Base-by-base conservation (phyloP, 2,329 filamentous ascomycete species). In the Metarhizium brunneum region DNA sequence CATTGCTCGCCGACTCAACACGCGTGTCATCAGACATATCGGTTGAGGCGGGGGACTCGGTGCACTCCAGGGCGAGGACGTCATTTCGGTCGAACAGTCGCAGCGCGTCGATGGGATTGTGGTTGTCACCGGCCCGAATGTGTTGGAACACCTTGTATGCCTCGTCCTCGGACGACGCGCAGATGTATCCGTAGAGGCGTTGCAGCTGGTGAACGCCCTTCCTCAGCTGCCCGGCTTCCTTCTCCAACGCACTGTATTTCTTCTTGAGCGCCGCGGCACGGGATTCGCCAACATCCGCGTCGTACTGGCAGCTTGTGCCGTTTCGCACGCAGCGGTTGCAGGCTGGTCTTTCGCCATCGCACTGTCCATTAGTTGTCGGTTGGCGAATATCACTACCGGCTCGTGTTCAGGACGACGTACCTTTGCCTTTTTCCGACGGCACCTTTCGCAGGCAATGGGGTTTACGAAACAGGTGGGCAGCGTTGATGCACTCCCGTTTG, bases 221-320 rank as follows among this genome's bases (percentile, higher is more conserved):
- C 4, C 38, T 20, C 29, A 56, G 29, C 6, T 45, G 55, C 4
- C 43, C 29, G 18, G 36, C 45, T 11, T 54, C 47, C 38, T 40
- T 50, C 16, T 47, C 36, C 52, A 56, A n/a, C 2, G 51, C 47
- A 11, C 47, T 40, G 30, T 53, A 54, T 30, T 50, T 56, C 48
- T 56, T 56, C 52, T 54, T 56, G 36, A 56, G 32, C 35, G 55
- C 47, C 20, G 55, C 36, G 35, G 52, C 30, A 6, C 55, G 51
- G n/a, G 55, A 56, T 29, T 56, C 55, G 47, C 55, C 55, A 16
- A 54, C 30, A n/a, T 54, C 55, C 35, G 55, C 55, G 40, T 56
- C 55, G 43, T 56, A 56, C 5, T 45, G 53, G 42, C 55, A 56
- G 4, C 36, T 29, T n/a, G 55, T 38, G 13, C 47, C 47, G 47